phyloP scores from a whole-genome alignment of 768 basidiomycete species.

The Russula virescens region DNA sequence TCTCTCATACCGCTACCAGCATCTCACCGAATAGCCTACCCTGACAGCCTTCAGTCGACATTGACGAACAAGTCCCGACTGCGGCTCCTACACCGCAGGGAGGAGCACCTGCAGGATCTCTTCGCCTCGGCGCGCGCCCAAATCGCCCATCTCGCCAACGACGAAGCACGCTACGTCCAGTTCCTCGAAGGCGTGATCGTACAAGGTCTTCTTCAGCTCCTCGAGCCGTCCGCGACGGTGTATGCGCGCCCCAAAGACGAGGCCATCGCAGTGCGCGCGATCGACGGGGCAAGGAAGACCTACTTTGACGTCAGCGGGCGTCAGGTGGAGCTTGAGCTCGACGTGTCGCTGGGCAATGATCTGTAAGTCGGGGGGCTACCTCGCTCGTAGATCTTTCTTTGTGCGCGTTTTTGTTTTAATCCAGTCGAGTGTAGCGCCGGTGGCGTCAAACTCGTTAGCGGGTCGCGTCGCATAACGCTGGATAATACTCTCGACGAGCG shows the following conservation, averaged over 20 bases:
- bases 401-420: background rate
- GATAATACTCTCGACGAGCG: conserved; percentile 96
- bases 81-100: conserved; percentile 80
- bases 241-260: conserved; percentile 64
- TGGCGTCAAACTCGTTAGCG: conserved; percentile 72
- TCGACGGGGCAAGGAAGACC: conserved; percentile 51
- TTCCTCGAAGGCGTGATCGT: conserved; percentile 81
- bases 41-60: conserved; percentile 80
- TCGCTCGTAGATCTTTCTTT: background rate
- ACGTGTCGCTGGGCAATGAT: conserved; percentile 59
- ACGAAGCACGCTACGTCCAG: conserved; percentile 66
- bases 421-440: conserved; percentile 55
- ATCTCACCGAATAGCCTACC: background rate
- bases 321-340: conserved; percentile 51
- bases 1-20: background rate
- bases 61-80: conserved; percentile 95
- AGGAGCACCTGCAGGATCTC: conserved; percentile 87
- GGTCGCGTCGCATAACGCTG: conserved; percentile 72
- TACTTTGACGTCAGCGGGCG: conserved; percentile 80
- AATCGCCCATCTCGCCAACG: conserved; percentile 55
- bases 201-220: conserved; percentile 77
- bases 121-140: conserved; percentile 67
- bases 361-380: conserved; percentile 44
- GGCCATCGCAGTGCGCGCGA: conserved; percentile 54
- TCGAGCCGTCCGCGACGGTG: conserved; percentile 69